Base-by-base conservation (phyloP, 2,329 filamentous ascomycete species). In the Aureobasidium lini region DNA sequence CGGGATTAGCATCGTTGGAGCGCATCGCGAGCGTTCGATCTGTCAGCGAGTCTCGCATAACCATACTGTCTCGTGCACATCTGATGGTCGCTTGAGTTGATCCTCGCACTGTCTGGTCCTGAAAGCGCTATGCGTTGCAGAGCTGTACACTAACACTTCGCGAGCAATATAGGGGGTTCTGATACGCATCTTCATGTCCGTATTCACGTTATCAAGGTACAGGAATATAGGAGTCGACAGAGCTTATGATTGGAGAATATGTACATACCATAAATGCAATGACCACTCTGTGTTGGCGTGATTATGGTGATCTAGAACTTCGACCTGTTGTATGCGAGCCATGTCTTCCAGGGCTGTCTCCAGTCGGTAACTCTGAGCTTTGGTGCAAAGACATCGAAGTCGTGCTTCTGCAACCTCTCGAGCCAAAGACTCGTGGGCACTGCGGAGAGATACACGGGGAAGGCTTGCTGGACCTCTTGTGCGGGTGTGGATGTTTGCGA, bases 261-360 rank as follows among this genome's bases (percentile, higher is more conserved):
- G 10, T 49, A 49, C 46, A 49, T 36, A 49, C 46, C 46, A 49
- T n/a, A 16, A 29, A n/a, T 15, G 23, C 23, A 23, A 23, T 23
- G 23, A 23, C 23, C 23, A 23, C 23, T 23, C 4, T 23, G 23
- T 23, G 23, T 23, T 23, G 23, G 23, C 23, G 23, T 23, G 23
- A 40, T 2, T 40, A 11, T 29, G 6, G 4, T 29, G 34, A 8
- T 9, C 66, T 62, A 83, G 62, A 87, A 69, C 60, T 72, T 77
- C 65, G 79, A 77, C 49, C 79, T 75, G 59, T 74, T 79, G 66
- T 80, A 85, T 3, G 81, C 82, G 79, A 80, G 81, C 65, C 85
- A 88, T 31, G 84, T 81, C 62, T 83, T 88, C 85, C 89, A 96
- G 0, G 94, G 91, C 62, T 97, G 73, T 69, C 84, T 92, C 94